phyloP scores from a whole-genome alignment of 2,329 filamentous ascomycete species.

The Tolypocladium cylindrosporum region DNA sequence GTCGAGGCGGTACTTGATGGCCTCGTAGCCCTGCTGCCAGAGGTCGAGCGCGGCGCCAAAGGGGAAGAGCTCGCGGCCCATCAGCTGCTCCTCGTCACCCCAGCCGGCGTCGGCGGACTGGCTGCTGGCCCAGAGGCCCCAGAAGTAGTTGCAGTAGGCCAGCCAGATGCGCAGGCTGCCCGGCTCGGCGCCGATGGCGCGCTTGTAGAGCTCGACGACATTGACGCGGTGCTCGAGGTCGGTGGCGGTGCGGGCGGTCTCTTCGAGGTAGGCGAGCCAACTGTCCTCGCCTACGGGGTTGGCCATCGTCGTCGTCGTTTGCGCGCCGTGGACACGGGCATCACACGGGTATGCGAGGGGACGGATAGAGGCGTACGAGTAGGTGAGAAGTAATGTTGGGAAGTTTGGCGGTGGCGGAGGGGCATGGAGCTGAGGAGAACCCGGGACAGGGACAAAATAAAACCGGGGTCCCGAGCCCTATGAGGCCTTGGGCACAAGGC shows the following conservation, averaged over 20 bases:
- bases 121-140: slow-evolving; percentile 57
- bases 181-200: slow-evolving; percentile 60
- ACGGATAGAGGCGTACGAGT: background rate
- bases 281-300: slow-evolving; percentile 62
- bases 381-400: background rate
- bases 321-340: slow-evolving; percentile 1
- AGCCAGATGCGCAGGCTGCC: slow-evolving; percentile 67
- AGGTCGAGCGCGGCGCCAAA: slow-evolving; percentile 56
- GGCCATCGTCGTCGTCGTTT: slow-evolving; percentile 26
- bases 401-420: background rate
- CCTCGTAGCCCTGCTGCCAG: slow-evolving; percentile 62
- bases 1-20: slow-evolving; percentile 62
- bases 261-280: slow-evolving; percentile 70
- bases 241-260: slow-evolving; percentile 51
- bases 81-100: slow-evolving; percentile 56
- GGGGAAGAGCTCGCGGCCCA: slow-evolving; percentile 63
- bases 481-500: background rate
- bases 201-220: slow-evolving; percentile 62
- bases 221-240: slow-evolving; percentile 58
- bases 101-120: slow-evolving; percentile 44
- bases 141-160: slow-evolving; percentile 69
- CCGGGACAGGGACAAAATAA: background rate
- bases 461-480: background rate
- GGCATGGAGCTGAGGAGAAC: background rate
- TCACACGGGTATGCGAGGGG: background rate